These are phyloP conservation scores for Talaromyces stipitatus DNA, from an alignment of 495 filamentous ascomycete species.

Conservation along the genomic window DNA sequence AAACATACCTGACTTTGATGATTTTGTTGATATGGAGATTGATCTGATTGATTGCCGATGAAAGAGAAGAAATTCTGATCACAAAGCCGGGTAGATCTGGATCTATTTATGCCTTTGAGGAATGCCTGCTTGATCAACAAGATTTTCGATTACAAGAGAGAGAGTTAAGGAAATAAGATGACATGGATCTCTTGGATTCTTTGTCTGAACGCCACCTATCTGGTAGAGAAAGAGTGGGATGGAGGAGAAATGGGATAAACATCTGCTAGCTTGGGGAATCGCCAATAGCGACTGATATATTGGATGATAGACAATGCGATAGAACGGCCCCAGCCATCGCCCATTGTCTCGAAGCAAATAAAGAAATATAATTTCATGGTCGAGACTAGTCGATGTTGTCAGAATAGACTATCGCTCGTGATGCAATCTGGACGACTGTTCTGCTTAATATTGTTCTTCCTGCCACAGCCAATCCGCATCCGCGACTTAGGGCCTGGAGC, in stretches of 20 bases:
- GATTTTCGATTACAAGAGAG: not conserved
- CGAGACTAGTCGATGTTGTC: not conserved
- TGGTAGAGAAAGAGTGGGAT: not conserved
- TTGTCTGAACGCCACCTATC: not conserved
- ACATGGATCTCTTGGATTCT: not conserved
- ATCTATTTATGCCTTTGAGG: not conserved
- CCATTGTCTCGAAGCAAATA: not conserved
- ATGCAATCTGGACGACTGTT: not conserved
- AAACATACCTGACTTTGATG: not conserved
- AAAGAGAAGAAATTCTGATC: not conserved
- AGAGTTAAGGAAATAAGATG: not conserved
- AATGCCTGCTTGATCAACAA: not conserved
- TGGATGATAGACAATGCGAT: not conserved
- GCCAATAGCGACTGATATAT: not conserved
- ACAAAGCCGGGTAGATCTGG: not conserved
- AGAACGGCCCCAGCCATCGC: not conserved
- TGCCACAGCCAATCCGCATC: not conserved
- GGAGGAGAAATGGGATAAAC: not conserved
- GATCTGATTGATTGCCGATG: not conserved
- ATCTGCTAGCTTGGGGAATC: not conserved
- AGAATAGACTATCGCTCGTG: not conserved
- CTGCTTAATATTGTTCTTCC: conserved; percentile 14
- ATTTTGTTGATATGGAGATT: not conserved
- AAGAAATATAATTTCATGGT: not conserved
- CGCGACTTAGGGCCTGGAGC: conserved; percentile 3